These are phyloP conservation scores for Penicillium arizonense DNA, from an alignment of 495 filamentous ascomycete species.

Conservation along the genomic window DNA sequence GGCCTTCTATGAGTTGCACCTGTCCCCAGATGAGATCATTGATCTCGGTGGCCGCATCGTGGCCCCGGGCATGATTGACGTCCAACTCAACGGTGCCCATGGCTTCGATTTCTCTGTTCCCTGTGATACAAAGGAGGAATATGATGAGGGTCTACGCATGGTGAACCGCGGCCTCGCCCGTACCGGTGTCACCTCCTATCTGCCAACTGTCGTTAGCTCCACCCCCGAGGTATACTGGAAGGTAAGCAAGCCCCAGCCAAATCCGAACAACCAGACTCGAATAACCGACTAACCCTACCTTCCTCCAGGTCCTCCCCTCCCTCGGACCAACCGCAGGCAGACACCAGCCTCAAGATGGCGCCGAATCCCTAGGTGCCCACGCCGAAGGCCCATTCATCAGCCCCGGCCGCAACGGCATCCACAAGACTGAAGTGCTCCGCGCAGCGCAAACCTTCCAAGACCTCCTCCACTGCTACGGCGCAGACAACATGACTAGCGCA, in stretches of 20 bases:
- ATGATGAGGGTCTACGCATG: constrained; percentile 61
- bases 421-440: constrained; percentile 65
- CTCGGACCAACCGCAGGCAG: constrained; percentile 62
- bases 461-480: constrained; percentile 68
- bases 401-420: constrained; percentile 67
- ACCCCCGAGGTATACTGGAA: constrained; percentile 66
- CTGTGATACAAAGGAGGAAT: constrained; percentile 58
- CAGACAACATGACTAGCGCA: constrained; percentile 48
- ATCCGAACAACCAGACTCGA: not conserved
- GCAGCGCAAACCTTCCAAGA: constrained; percentile 49
- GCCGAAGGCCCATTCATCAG: constrained; percentile 82
- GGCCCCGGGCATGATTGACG: constrained; percentile 79
- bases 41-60: constrained; percentile 77
- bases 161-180: constrained; percentile 67
- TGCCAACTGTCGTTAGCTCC: constrained; percentile 73
- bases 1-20: constrained; percentile 68
- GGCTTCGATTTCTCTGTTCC: constrained; percentile 84
- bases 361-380: constrained; percentile 81
- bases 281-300: not conserved
- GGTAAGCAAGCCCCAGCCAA: constrained; percentile 20
- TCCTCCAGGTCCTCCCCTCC: constrained; percentile 60
- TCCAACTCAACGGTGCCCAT: constrained; percentile 81
- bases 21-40: constrained; percentile 52
- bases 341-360: constrained; percentile 54
- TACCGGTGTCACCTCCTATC: constrained; percentile 81